phyloP scores from a whole-genome alignment of 208 protist species.

The Leishmania aethiopica region DNA sequence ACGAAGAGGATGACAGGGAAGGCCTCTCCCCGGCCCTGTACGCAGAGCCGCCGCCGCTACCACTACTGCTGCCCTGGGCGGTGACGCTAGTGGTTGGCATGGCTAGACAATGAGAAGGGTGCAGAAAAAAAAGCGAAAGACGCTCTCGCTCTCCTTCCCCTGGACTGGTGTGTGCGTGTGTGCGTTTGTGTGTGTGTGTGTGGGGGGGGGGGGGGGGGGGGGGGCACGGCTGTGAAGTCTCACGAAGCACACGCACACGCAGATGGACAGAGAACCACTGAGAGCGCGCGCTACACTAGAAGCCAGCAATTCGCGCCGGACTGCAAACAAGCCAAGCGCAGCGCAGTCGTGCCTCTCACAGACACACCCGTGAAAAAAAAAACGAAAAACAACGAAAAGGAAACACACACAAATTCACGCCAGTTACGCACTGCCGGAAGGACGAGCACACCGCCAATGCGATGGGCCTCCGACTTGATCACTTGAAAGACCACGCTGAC shows the following conservation, averaged over 20 bases:
- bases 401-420: background rate
- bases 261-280: background rate
- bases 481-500: background rate
- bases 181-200: no score
- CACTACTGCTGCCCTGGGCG: background rate
- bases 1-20: background rate
- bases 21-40: background rate
- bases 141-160: background rate
- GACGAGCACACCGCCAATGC: background rate
- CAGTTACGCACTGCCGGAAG: background rate
- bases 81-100: constrained; percentile 4
- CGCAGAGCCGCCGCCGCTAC: background rate
- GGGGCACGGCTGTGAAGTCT: background rate
- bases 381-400: background rate
- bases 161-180: background rate
- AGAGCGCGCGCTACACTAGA: background rate
- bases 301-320: background rate
- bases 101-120: background rate
- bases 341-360: background rate
- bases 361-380: background rate
- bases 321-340: background rate
- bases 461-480: background rate
- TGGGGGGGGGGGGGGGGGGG: no score
- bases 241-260: background rate
- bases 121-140: background rate